Conservation (phyloP, 371 early-diverging fungal genomes). For the Saksenaea vasiformis region DNA sequence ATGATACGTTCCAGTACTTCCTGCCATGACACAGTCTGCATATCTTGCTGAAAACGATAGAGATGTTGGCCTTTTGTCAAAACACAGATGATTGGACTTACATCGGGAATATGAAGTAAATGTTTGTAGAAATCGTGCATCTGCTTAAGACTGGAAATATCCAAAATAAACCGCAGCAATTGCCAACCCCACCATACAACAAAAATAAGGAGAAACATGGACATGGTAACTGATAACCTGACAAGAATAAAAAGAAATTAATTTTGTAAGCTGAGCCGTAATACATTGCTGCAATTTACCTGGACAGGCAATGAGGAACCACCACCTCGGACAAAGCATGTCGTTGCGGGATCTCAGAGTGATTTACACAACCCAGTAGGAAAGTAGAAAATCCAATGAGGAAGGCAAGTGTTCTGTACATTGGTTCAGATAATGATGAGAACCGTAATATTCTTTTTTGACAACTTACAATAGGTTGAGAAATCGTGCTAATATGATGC, state of each 20-base stretch:
- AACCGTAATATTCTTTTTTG: slow-evolving; percentile 5
- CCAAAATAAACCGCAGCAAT: slow-evolving; percentile 63
- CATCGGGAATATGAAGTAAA: slow-evolving; percentile 81
- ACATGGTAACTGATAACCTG: slow-evolving; percentile 46
- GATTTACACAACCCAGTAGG: slow-evolving; percentile 87
- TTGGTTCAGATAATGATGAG: not conserved
- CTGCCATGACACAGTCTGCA: slow-evolving; percentile 81
- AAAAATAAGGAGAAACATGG: slow-evolving; percentile 61
- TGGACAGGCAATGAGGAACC: slow-evolving; percentile 70
- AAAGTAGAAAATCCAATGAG: slow-evolving; percentile 87
- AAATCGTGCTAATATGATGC: slow-evolving; percentile 71
- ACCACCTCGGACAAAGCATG: slow-evolving; percentile 74
- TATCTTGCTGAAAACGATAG: slow-evolving; percentile 56
- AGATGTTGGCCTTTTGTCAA: not conserved
- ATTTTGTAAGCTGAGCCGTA: slow-evolving; percentile 4
- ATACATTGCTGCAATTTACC: slow-evolving; percentile 23
- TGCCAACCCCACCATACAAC: slow-evolving; percentile 77
- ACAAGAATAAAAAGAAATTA: slow-evolving; percentile 13
- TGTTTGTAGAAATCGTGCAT: slow-evolving; percentile 87
- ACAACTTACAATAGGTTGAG: slow-evolving; percentile 72
- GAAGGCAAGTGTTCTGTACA: slow-evolving; percentile 76
- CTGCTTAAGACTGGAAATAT: slow-evolving; percentile 72
- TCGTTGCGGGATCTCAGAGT: slow-evolving; percentile 69
- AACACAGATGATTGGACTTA: slow-evolving; percentile 33
- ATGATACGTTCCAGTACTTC: slow-evolving; percentile 74